Percentiles rank a stretch among this genome's conserved stretches.
These are phyloP conservation scores for Trichophyton equinum DNA, from an alignment of 2,329 filamentous ascomycete species.

Conservation along the genomic window DNA sequence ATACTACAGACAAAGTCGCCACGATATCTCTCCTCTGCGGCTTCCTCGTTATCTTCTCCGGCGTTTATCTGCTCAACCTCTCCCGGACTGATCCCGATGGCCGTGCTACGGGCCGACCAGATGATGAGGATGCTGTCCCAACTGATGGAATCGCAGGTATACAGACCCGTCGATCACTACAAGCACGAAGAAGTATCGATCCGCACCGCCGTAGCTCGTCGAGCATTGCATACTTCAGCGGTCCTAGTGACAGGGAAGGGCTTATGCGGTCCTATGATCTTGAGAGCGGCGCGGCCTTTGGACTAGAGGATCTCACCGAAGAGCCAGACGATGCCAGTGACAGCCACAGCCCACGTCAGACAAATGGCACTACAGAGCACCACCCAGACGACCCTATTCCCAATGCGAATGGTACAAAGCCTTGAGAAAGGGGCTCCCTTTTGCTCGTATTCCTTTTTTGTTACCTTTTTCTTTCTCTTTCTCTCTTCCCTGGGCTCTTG, in stretches of 20 bases:
- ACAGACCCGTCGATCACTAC: conserved; percentile 88
- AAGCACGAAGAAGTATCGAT: conserved; percentile 60
- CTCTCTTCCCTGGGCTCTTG: background rate
- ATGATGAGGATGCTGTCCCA: conserved; percentile 64
- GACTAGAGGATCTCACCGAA: conserved; percentile 65
- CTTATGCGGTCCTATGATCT: conserved; percentile 84
- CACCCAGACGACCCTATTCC: conserved; percentile 8
- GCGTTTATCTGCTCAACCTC: conserved; percentile 92
- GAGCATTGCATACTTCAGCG: conserved; percentile 46
- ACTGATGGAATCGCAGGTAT: conserved; percentile 84
- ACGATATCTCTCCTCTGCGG: conserved; percentile 85
- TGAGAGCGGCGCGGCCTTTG: conserved; percentile 58
- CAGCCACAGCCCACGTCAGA: background rate
- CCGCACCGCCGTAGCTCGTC: conserved; percentile 48
- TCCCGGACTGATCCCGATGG: conserved; percentile 84
- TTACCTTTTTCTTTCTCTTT: background rate
- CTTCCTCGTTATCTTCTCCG: conserved; percentile 88
- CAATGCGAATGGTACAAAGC: background rate
- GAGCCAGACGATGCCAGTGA: conserved; percentile 37
- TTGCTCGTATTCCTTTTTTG: background rate
- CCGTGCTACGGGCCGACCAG: conserved; percentile 45
- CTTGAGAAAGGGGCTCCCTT: background rate
- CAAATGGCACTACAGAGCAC: conserved; percentile 4
- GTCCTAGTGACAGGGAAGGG: conserved; percentile 57
- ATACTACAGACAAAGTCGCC: conserved; percentile 82